Conservation (phyloP, 1,284 basidiomycete genomes). For the Leccinum huronense region DNA sequence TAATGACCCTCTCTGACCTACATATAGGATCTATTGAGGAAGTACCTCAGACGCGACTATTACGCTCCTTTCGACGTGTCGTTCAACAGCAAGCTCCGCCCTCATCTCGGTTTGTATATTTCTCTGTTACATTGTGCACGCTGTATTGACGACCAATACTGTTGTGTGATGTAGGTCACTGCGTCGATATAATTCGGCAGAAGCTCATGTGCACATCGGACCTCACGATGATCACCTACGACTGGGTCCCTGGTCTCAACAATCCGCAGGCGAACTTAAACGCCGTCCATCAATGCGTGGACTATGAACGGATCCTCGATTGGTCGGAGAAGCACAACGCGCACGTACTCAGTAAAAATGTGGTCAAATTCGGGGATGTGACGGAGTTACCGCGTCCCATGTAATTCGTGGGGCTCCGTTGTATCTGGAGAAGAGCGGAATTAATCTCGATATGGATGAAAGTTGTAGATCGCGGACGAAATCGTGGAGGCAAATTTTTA, state of each 20-base stretch:
- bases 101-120: conserved; percentile 1
- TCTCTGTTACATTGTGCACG: neutral
- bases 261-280: neutral
- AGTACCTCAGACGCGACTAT: conserved; percentile 1
- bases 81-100: conserved; percentile 2
- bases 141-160: neutral
- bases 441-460: neutral
- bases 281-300: conserved; percentile 2
- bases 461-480: neutral
- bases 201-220: conserved; percentile 8
- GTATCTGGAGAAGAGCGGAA: neutral
- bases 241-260: neutral
- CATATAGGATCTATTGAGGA: conserved; percentile 1
- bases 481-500: neutral
- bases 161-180: neutral
- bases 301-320: conserved; percentile 2
- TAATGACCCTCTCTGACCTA: neutral
- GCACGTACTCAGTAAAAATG: neutral
- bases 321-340: conserved; percentile 3
- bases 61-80: neutral
- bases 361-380: conserved; percentile 2
- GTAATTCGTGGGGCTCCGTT: neutral
- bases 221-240: conserved; percentile 5
- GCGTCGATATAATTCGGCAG: conserved; percentile 3
- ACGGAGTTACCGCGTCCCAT: neutral